phyloP scores from a whole-genome alignment of 2,329 filamentous ascomycete genomes.

The Trichoderma aggressivum region DNA sequence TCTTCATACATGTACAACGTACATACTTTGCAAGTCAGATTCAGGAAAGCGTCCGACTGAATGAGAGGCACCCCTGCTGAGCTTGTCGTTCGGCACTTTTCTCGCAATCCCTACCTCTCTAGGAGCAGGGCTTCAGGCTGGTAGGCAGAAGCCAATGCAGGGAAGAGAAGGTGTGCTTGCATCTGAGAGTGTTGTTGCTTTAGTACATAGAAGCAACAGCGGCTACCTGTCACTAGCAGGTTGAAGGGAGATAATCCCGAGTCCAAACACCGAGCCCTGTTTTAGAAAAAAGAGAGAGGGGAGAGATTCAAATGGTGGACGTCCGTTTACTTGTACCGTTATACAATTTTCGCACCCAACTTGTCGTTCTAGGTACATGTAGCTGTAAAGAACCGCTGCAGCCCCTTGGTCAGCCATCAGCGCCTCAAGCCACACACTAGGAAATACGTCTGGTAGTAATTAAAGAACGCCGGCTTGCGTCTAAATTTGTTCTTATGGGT shows the following conservation, averaged over 20 bases:
- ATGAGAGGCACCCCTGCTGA: neutral
- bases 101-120: neutral
- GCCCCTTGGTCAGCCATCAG: neutral
- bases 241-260: neutral
- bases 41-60: neutral
- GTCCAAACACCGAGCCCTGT: neutral
- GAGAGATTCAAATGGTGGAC: neutral
- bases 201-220: neutral
- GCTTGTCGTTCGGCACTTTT: slow-evolving; percentile 8
- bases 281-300: neutral
- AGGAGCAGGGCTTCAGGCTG: neutral
- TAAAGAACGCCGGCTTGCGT: neutral
- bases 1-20: neutral
- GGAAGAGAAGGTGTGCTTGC: neutral
- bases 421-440: neutral
- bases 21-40: neutral
- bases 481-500: neutral
- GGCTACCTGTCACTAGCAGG: neutral
- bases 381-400: neutral
- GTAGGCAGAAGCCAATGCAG: slow-evolving; percentile 3
- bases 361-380: no score
- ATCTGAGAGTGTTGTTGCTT: neutral
- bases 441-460: neutral
- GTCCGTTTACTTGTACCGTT: neutral
- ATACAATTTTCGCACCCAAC: neutral